These are phyloP conservation scores for Mortierella alpina DNA, from an alignment of 192 early-diverging fungal species.

Conservation along the genomic window DNA sequence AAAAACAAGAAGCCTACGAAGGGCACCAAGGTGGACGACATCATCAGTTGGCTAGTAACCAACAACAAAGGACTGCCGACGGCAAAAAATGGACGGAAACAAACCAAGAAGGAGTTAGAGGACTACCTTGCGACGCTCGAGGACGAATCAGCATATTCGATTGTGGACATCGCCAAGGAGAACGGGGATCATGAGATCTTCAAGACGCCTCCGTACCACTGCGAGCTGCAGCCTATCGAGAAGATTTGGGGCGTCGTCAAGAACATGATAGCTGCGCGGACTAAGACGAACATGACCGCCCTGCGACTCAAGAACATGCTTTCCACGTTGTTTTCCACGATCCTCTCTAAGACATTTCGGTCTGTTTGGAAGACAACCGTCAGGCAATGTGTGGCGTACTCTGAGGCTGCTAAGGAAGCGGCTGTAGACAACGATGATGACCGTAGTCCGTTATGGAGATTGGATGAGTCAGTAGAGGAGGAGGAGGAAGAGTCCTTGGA, in stretches of 20 bases:
- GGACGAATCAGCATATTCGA: neutral
- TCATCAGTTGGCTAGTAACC: neutral
- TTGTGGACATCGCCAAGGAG: neutral
- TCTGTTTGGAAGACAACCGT: too few species aligned
- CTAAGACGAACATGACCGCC: neutral
- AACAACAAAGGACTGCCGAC: neutral
- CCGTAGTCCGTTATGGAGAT: too few species aligned
- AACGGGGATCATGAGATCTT: constrained; percentile 6
- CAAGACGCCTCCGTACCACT: constrained; percentile 10
- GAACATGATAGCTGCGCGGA: neutral
- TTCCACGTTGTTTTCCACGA: neutral
- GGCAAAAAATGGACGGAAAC: neutral
- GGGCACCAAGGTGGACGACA: neutral
- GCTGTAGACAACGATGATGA: too few species aligned
- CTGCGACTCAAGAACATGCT: neutral
- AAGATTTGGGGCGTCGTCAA: constrained; percentile 9
- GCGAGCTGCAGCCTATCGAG: constrained; percentile 4
- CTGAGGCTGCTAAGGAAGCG: too few species aligned
- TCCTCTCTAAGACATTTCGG: too few species aligned
- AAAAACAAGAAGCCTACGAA: neutral
- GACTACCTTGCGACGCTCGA: neutral
- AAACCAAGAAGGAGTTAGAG: neutral
- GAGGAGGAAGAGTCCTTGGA: too few species aligned
- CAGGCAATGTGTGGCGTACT: too few species aligned
- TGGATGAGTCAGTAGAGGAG: too few species aligned